Percentiles rank a stretch among this genome's conserved stretches.
These are phyloP conservation scores for Obba rivulosa DNA, from an alignment of 768 basidiomycete genomes.

Conservation along the genomic window DNA sequence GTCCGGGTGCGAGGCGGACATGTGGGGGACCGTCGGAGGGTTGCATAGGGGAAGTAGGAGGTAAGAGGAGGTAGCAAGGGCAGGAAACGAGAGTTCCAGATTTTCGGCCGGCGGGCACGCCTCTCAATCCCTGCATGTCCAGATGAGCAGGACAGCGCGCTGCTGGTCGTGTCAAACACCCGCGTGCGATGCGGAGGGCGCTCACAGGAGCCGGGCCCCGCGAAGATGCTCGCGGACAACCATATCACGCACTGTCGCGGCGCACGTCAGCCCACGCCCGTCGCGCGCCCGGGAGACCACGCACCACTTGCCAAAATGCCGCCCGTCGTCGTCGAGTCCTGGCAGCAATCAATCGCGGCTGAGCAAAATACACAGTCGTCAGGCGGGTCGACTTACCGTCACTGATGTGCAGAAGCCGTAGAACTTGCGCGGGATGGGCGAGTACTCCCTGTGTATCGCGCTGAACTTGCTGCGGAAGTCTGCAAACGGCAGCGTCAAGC, in stretches of 20 bases:
- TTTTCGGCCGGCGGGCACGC: too few relatives aligned
- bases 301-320: conserved; percentile 74
- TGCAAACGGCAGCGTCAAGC: conserved; percentile 16
- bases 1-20: too few relatives aligned
- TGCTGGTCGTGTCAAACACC: too few relatives aligned
- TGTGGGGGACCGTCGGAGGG: too few relatives aligned
- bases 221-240: conserved; percentile 75
- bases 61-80: too few relatives aligned
- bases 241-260: conserved; percentile 67
- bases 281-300: conserved; percentile 19
- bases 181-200: neutral
- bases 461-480: conserved; percentile 68
- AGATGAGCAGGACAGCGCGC: too few relatives aligned
- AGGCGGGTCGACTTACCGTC: conserved; percentile 38
- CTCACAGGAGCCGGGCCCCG: conserved; percentile 62
- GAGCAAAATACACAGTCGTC: neutral
- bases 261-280: neutral
- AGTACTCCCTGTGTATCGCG: conserved; percentile 73
- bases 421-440: conserved; percentile 68
- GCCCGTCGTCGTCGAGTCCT: conserved; percentile 68
- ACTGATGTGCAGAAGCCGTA: conserved; percentile 77
- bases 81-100: too few relatives aligned
- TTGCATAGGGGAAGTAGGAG: too few relatives aligned
- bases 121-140: too few relatives aligned
- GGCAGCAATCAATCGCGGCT: neutral